Base-by-base conservation (phyloP, 2,329 filamentous ascomycete genomes). In the Neofusicoccum laricinum region DNA sequence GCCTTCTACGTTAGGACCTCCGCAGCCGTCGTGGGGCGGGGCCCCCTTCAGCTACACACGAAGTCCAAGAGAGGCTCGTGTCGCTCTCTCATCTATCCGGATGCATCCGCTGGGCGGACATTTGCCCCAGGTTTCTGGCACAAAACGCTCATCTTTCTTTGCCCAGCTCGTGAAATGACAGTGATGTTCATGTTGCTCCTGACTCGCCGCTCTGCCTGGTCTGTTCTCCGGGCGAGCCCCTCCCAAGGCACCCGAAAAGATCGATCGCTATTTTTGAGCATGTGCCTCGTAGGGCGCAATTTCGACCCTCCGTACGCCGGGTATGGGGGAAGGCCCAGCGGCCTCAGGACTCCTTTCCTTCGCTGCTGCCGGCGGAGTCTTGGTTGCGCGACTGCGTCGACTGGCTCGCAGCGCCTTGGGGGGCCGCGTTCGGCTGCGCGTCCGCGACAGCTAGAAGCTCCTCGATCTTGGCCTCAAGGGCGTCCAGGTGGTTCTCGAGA, bases 381-480 rank as follows among this genome's bases (percentile, higher is more conserved):
- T 40, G 17, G 12, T 49, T 48, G 57, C n/a, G 10, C 12, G 25
- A 8, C 19, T 48, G 34, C 4, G 58, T 11, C 17, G 45, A 4
- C 32, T 40, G 32, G 32, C 34, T 19, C 34, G 58, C 32, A n/a
- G 45, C 11, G 8, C 4, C n/a, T 3, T 36, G 45, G 34, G 32
- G 11, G 4, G 43, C 17, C 1, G 21, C n/a, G 10, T 34, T 11
- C 41, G 46, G 55, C 25, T 59, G 55, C 4, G 55, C 51, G 65
- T 81, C 80, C 19, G 82, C 80, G 62, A 80, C 78, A 15, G 79
- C 81, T 17, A 85, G 74, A 4, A 85, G 71, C 49, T 80, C 79
- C 67, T 85, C 82, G 53, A 87, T 85, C 72, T 83, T 84, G 63
- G 77, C 78, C 70, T 87, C 85, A 61, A 87, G 77, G 25, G 76